These are phyloP conservation scores for Candida vartiovaarae DNA, from an alignment of 805 yeast species.

Conservation along the genomic window DNA sequence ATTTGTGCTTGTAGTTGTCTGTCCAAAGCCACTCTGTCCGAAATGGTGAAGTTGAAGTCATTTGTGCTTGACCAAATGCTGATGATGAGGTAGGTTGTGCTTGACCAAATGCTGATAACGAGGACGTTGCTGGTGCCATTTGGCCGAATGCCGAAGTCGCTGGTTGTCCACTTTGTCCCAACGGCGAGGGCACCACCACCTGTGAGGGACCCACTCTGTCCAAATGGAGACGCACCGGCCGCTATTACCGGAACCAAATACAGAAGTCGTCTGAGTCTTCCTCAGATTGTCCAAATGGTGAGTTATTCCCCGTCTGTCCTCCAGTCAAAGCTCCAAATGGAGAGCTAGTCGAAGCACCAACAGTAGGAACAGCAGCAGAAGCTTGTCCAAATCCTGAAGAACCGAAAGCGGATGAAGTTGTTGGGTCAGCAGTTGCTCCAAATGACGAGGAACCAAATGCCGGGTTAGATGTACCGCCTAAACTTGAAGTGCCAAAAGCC, in stretches of 20 bases:
- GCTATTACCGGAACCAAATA: neutral
- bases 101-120: constrained; percentile 8
- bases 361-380: constrained; percentile 10
- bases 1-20: neutral
- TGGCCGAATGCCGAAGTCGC: constrained; percentile 4
- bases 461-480: neutral
- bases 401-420: constrained; percentile 11
- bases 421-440: constrained; percentile 5
- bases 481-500: constrained; percentile 8
- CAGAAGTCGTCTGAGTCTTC: neutral
- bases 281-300: constrained; percentile 10
- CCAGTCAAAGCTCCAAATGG: constrained; percentile 4
- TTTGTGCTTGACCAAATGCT: neutral
- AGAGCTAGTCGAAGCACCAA: constrained; percentile 17
- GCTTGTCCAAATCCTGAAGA: constrained; percentile 12
- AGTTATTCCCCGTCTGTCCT: constrained; percentile 1
- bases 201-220: no score
- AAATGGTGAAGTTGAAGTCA: constrained; percentile 4
- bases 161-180: neutral
- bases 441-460: constrained; percentile 2
- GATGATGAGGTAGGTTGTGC: constrained; percentile 1
- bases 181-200: neutral
- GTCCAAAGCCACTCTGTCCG: constrained; percentile 2
- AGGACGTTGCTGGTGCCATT: neutral
- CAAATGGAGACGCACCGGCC: no score